phyloP scores from a whole-genome alignment of 1,284 basidiomycete genomes.

The Moesziomyces parantarcticus region DNA sequence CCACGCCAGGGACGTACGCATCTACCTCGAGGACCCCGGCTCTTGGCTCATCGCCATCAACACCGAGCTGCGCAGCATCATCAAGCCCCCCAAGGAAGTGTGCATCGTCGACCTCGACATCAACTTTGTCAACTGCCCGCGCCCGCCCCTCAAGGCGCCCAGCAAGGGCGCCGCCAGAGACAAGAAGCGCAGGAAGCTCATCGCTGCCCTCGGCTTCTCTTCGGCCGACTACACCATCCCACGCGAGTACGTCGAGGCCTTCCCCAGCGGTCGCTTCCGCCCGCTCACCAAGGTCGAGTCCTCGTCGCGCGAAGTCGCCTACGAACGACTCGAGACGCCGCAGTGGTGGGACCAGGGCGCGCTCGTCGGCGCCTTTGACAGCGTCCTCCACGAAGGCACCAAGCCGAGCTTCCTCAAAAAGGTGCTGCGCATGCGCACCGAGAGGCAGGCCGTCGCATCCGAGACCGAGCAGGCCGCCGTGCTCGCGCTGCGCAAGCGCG shows the following conservation, averaged over 20 bases:
- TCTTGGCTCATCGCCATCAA: slow-evolving; percentile 92
- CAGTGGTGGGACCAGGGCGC: slow-evolving; percentile 91
- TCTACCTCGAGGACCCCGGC: slow-evolving; percentile 77
- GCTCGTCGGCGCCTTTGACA: slow-evolving; percentile 88
- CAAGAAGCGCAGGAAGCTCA: slow-evolving; percentile 79
- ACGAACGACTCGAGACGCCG: slow-evolving; percentile 83
- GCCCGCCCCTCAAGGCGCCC: slow-evolving; percentile 82
- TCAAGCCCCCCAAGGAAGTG: slow-evolving; percentile 78
- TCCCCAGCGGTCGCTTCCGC: slow-evolving; percentile 79
- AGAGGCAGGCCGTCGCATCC: slow-evolving; percentile 45
- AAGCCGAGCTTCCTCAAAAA: slow-evolving; percentile 55
- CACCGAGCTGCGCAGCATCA: slow-evolving; percentile 83
- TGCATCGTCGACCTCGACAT: slow-evolving; percentile 93
- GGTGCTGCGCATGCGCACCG: slow-evolving; percentile 47
- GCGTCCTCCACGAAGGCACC: slow-evolving; percentile 70
- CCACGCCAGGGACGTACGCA: slow-evolving; percentile 88
- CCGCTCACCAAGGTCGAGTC: slow-evolving; percentile 75
- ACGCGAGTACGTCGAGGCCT: slow-evolving; percentile 89
- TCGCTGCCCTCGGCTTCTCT: slow-evolving; percentile 52
- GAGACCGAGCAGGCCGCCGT: slow-evolving; percentile 58
- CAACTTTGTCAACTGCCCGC: slow-evolving; percentile 84
- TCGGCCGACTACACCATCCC: slow-evolving; percentile 64
- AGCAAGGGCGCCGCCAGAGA: slow-evolving; percentile 85
- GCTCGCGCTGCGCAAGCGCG: slow-evolving; percentile 73
- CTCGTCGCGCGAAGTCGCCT: slow-evolving; percentile 83